A percentile compares a stretch with the other conserved stretches of the same genome.
These are phyloP conservation scores for Maudiozyma pseudohumilis DNA, from an alignment of 805 yeast genomes.

Conservation along the genomic window DNA sequence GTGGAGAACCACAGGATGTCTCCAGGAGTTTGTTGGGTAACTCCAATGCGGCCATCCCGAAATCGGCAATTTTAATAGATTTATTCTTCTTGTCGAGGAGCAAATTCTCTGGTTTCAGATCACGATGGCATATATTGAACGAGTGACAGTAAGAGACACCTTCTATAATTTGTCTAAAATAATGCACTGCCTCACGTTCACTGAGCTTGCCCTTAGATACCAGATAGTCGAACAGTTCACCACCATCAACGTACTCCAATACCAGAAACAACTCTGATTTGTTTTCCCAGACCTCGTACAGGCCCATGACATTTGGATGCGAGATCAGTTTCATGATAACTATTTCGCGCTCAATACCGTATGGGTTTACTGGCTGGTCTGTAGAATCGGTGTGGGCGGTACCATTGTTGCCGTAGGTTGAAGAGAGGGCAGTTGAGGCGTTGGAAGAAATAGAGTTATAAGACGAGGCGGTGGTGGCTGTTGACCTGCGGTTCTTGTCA, in stretches of 20 bases:
- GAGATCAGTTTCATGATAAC: slow-evolving; percentile 92
- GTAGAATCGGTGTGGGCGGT: slow-evolving; percentile 10
- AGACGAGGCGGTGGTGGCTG: slow-evolving; percentile 9
- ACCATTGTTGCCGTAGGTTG: slow-evolving; percentile 1
- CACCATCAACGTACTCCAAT: slow-evolving; percentile 80
- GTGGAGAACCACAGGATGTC: slow-evolving; percentile 83
- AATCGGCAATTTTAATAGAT: slow-evolving; percentile 72
- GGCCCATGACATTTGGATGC: slow-evolving; percentile 85
- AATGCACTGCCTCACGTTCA: slow-evolving; percentile 65
- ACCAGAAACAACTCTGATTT: slow-evolving; percentile 76
- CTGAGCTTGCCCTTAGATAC: slow-evolving; percentile 59
- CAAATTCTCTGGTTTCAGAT: slow-evolving; percentile 73
- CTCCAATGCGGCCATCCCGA: slow-evolving; percentile 85
- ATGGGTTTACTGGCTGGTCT: slow-evolving; percentile 37
- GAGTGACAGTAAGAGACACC: slow-evolving; percentile 79
- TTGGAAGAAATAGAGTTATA: slow-evolving; percentile 7
- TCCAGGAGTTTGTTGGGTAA: slow-evolving; percentile 59
- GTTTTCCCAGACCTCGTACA: slow-evolving; percentile 98
- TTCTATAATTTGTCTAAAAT: slow-evolving; percentile 65
- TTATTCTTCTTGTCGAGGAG: slow-evolving; percentile 51
- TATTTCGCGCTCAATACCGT: slow-evolving; percentile 95
- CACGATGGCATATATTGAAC: slow-evolving; percentile 72
- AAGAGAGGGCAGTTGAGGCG: slow-evolving; percentile 11
- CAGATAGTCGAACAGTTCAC: slow-evolving; percentile 68
- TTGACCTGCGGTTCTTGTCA: neutral